A percentile compares a stretch with the other conserved stretches of the same genome.
phyloP scores from a whole-genome alignment of 176 grass and related monocot genomes.

The Musa itinerans region DNA sequence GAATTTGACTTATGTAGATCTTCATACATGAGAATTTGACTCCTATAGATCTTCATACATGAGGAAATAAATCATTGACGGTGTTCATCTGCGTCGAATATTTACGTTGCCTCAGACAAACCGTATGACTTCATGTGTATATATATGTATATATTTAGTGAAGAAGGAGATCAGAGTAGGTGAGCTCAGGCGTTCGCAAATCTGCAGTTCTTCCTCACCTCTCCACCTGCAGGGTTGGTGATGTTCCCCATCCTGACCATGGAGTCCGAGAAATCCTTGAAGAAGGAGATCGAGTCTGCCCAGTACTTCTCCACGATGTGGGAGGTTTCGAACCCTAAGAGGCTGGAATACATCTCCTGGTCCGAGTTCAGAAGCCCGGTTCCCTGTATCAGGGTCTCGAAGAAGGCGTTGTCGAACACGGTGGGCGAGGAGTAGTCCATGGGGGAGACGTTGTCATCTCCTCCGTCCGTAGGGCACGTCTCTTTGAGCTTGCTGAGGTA shows the following conservation, averaged over 20 bases:
- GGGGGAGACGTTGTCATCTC: conserved; percentile 65
- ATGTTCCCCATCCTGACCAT: conserved; percentile 99
- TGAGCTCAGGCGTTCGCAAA: conserved; percentile 52
- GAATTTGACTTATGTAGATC: too few species aligned
- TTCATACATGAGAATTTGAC: too few species aligned
- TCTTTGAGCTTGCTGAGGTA: conserved; percentile 80
- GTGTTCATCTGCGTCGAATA: too few species aligned
- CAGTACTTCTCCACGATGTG: conserved; percentile 74
- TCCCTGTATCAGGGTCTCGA: conserved; percentile 55
- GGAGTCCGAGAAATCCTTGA: conserved; percentile 87
- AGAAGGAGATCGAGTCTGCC: conserved; percentile 55
- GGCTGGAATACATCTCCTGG: conserved; percentile 93
- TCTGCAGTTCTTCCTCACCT: conserved; percentile 92
- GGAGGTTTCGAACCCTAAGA: conserved; percentile 48
- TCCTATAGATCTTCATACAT: too few species aligned
- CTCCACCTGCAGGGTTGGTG: conserved; percentile 68
- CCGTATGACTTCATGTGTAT: too few species aligned
- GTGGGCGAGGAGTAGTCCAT: conserved; percentile 57
- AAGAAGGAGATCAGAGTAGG: too few species aligned
- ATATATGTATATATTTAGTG: too few species aligned
- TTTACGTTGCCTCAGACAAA: too few species aligned
- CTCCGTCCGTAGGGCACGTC: conserved; percentile 46
- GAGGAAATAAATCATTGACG: too few species aligned
- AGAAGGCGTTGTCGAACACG: conserved; percentile 82
- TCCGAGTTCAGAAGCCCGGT: conserved; percentile 86